Conservation (phyloP, 2,329 filamentous ascomycete genomes). For the Penicillium sp. region DNA sequence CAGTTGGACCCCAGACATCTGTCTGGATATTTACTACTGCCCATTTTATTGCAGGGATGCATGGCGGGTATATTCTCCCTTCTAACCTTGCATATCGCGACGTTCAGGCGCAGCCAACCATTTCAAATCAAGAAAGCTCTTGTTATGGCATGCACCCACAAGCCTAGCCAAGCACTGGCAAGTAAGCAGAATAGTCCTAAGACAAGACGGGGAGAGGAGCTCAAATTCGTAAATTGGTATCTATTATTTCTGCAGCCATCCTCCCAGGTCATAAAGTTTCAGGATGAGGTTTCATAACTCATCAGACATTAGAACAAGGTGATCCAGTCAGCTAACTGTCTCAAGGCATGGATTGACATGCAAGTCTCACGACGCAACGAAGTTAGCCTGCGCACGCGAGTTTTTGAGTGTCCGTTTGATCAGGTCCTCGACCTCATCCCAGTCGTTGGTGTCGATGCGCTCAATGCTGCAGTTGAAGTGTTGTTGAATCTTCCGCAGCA, state of each 20-base stretch:
- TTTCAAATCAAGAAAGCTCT: neutral
- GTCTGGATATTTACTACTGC: neutral
- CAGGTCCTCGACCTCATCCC: constrained; percentile 80
- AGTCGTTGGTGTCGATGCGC: constrained; percentile 77
- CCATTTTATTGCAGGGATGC: neutral
- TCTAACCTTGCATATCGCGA: neutral
- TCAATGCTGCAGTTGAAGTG: constrained; percentile 79
- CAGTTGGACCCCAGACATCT: neutral
- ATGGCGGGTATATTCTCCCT: neutral
- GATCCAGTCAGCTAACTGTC: neutral
- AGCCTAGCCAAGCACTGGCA: neutral
- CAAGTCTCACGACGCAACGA: constrained; percentile 16
- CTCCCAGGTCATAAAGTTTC: constrained; percentile 18
- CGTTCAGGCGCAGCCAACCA: neutral
- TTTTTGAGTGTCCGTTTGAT: constrained; percentile 76
- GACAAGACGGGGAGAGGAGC: neutral
- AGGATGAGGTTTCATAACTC: constrained; percentile 28
- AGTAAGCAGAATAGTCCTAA: neutral
- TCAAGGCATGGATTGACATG: neutral
- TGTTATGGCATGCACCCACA: no score
- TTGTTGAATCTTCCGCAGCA: constrained; percentile 71
- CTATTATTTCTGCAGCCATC: constrained; percentile 26
- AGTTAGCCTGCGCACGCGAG: constrained; percentile 40
- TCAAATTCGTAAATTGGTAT: constrained; percentile 29
- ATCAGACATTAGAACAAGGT: constrained; percentile 20